Evolutionary conservation across 1,284 basidiomycete species (phyloP).

Genomic region (Ceratobasidium sp.): DNA sequence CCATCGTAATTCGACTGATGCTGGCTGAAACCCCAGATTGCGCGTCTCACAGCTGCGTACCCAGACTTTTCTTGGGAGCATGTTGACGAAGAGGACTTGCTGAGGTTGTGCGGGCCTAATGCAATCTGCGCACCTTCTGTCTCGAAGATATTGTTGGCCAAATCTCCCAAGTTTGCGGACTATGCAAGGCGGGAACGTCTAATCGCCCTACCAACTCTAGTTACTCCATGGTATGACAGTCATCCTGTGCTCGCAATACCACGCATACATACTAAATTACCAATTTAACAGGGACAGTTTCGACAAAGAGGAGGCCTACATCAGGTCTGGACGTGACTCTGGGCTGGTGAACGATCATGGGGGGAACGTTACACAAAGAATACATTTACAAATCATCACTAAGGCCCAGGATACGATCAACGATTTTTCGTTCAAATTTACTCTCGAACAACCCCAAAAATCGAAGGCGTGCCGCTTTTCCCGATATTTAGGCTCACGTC

Average conservation of each 20-base stretch:
- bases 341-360: not conserved
- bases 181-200: not conserved
- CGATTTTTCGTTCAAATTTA: constrained; percentile 19
- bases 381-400: not conserved
- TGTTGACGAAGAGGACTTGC: not conserved
- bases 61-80: not conserved
- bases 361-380: constrained; percentile 38
- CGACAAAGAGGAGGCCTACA: not conserved
- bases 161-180: not conserved
- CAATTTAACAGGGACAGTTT: not conserved
- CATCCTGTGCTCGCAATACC: not conserved
- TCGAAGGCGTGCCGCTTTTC: constrained; percentile 37
- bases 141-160: not conserved
- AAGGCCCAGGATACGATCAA: not conserved
- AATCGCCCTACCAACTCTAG: not conserved
- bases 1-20: not conserved
- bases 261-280: not conserved
- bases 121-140: not conserved
- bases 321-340: not conserved
- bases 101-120: not conserved
- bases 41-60: not conserved
- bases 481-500: constrained; percentile 40
- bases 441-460: constrained; percentile 18
- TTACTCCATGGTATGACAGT: not conserved
- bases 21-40: not conserved